These are phyloP conservation scores for Clarireedia sp. DNA, from an alignment of 2,329 filamentous ascomycete genomes.

Conservation along the genomic window DNA sequence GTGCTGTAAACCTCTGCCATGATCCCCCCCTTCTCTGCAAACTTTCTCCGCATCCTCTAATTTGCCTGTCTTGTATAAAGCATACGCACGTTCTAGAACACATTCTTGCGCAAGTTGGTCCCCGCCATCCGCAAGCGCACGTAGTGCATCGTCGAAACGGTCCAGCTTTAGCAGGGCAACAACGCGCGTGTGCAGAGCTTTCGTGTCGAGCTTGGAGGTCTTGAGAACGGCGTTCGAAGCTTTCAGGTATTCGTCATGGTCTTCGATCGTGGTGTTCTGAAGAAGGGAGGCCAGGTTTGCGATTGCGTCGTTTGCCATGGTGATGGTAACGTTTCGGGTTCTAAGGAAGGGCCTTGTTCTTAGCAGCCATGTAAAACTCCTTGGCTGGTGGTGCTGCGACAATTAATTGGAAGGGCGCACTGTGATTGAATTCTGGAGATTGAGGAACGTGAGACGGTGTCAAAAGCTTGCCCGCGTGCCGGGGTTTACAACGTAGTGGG, in stretches of 20 bases:
- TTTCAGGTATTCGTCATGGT: constrained; percentile 67
- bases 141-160: constrained; percentile 69
- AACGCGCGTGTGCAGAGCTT: constrained; percentile 61
- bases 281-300: constrained; percentile 33
- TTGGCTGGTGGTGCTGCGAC: not conserved
- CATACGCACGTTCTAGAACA: constrained; percentile 66
- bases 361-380: not conserved
- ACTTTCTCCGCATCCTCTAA: constrained; percentile 51
- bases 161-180: constrained; percentile 76
- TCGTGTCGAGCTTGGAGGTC: constrained; percentile 46
- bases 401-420: not conserved
- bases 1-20: constrained; percentile 34
- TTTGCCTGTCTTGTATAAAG: constrained; percentile 72
- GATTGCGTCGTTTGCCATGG: constrained; percentile 28
- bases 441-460: constrained; percentile 6
- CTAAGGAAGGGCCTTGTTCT: not conserved
- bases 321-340: not conserved
- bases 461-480: constrained; percentile 5
- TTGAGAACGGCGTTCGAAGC: constrained; percentile 54
- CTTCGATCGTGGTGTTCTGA: constrained; percentile 48
- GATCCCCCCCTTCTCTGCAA: not conserved
- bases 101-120: constrained; percentile 53
- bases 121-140: constrained; percentile 56
- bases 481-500: not conserved
- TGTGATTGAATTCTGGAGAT: not conserved